These are phyloP conservation scores for Nitzschia palea DNA, from an alignment of 108 stramenopile species.

Conservation along the genomic window DNA sequence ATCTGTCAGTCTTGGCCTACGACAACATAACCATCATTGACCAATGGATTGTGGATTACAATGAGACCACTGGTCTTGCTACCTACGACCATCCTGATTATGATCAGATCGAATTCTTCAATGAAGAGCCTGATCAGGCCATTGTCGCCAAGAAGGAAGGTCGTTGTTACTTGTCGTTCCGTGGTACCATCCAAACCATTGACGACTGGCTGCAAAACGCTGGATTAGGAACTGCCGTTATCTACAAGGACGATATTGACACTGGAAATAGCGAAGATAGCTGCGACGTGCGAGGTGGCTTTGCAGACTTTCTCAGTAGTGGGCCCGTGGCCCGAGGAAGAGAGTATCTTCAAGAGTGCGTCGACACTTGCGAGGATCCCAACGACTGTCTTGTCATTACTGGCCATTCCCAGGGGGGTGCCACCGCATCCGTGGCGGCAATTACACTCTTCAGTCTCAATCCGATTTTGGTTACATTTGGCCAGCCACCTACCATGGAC, in stretches of 20 bases:
- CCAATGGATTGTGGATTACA: background rate
- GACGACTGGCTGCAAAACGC: conserved; percentile 7
- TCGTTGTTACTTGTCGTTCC: conserved; percentile 7
- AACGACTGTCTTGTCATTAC: conserved; percentile 3
- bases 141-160: conserved; percentile 10
- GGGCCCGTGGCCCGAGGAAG: background rate
- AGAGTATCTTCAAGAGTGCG: background rate
- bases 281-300: conserved; percentile 1
- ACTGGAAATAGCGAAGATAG: background rate
- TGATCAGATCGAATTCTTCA: background rate
- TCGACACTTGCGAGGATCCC: background rate
- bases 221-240: background rate
- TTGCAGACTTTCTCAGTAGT: background rate
- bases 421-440: background rate
- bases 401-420: conserved; percentile 8
- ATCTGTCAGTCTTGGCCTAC: conserved; percentile 4
- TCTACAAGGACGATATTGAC: conserved; percentile 8
- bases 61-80: background rate
- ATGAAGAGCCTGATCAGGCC: conserved; percentile 8
- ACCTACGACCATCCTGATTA: conserved; percentile 1
- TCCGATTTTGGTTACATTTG: conserved; percentile 1
- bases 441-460: background rate
- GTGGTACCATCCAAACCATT: background rate
- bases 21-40: background rate
- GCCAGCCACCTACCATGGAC: background rate